These are phyloP conservation scores for Terfezia claveryi DNA, from an alignment of 495 filamentous ascomycete species.

Conservation along the genomic window DNA sequence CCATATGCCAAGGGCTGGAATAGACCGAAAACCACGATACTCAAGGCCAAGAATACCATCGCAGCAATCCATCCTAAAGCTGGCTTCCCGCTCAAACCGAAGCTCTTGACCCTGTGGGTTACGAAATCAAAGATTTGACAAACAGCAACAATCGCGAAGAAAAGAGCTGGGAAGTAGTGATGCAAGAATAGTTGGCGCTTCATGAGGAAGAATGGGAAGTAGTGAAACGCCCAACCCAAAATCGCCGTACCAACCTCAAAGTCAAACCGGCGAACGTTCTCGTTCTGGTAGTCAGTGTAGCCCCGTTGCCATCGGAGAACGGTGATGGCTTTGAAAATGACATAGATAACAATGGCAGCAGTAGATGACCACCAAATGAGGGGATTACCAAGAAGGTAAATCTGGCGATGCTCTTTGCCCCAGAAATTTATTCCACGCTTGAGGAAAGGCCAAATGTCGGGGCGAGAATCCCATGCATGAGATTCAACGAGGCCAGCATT, in stretches of 20 bases:
- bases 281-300: slow-evolving; percentile 59
- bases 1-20: slow-evolving; percentile 82
- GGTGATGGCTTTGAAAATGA: slow-evolving; percentile 66
- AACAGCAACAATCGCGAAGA: slow-evolving; percentile 75
- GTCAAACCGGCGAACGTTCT: slow-evolving; percentile 83
- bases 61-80: slow-evolving; percentile 48
- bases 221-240: slow-evolving; percentile 83
- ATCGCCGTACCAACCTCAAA: slow-evolving; percentile 84
- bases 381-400: slow-evolving; percentile 91
- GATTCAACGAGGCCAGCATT: slow-evolving; percentile 92
- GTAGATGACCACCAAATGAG: slow-evolving; percentile 87
- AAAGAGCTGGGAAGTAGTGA: slow-evolving; percentile 87
- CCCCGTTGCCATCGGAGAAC: slow-evolving; percentile 85
- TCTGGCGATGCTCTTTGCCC: slow-evolving; percentile 81
- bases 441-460: slow-evolving; percentile 79
- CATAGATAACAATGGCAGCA: slow-evolving; percentile 53
- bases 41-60: slow-evolving; percentile 45
- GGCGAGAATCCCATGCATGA: slow-evolving; percentile 93
- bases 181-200: slow-evolving; percentile 85
- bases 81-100: slow-evolving; percentile 50
- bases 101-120: slow-evolving; percentile 38
- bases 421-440: slow-evolving; percentile 98
- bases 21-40: slow-evolving; percentile 54
- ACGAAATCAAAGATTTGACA: slow-evolving; percentile 78
- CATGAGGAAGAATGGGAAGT: slow-evolving; percentile 95